phyloP scores from a whole-genome alignment of 768 basidiomycete species.

The Boletus rufocinnamomeus region DNA sequence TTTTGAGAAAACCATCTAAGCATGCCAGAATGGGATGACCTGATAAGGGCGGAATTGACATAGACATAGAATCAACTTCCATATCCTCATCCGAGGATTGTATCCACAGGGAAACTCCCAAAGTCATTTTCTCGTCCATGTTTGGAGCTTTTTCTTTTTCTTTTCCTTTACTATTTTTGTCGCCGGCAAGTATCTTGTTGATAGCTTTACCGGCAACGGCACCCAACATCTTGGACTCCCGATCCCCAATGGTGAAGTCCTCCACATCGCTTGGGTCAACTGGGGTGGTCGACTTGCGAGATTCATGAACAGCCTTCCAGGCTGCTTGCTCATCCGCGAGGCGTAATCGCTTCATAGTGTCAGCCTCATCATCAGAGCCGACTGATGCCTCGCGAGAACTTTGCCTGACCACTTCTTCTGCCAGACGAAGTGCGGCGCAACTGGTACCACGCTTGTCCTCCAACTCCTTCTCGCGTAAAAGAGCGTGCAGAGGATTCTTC shows the following conservation, averaged over 20 bases:
- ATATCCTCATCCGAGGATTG: constrained; percentile 21
- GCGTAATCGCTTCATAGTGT: constrained; percentile 9
- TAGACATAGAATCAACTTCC: constrained; percentile 19
- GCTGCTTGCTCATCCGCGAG: constrained; percentile 44
- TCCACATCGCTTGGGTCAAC: constrained; percentile 18
- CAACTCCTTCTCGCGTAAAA: constrained; percentile 53
- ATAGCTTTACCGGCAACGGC: constrained; percentile 43
- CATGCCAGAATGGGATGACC: constrained; percentile 30
- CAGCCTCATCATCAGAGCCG: constrained; percentile 23
- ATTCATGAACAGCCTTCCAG: constrained; percentile 37
- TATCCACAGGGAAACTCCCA: constrained; percentile 38
- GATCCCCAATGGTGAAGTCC: constrained; percentile 41
- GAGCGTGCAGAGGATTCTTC: constrained; percentile 54
- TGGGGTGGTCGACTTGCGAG: constrained; percentile 21
- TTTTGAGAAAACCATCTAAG: constrained; percentile 36
- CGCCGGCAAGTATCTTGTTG: constrained; percentile 44
- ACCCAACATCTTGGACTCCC: constrained; percentile 32
- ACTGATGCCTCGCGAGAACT: constrained; percentile 30
- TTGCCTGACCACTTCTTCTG: constrained; percentile 43
- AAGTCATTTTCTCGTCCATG: constrained; percentile 18
- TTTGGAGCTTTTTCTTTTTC: constrained; percentile 31
- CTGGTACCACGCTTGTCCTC: constrained; percentile 38
- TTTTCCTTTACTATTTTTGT: constrained; percentile 37
- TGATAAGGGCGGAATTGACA: constrained; percentile 9
- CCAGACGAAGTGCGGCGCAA: constrained; percentile 44